Evolutionary conservation across 148 eudicot species (phyloP), one percentile per base, ranked within the genome.

Genomic region (Spergularia marina): DNA sequence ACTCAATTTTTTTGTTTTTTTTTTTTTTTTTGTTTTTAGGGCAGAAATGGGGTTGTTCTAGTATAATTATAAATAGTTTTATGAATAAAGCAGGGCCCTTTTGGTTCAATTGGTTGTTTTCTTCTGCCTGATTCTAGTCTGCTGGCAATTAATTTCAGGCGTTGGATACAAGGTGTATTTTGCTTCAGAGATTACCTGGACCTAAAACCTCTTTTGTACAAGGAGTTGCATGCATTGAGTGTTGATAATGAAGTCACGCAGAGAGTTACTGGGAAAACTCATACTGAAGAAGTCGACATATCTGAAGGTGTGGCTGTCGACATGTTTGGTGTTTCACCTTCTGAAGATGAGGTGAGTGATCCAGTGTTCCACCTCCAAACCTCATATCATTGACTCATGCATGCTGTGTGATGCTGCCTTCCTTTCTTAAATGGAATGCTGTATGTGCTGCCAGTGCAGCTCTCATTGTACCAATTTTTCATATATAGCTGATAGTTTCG

Each of bases 151-250:
- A 65, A 75, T 81, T 77, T 59, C 82, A 95, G 98, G 89, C 94
- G 98, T 61, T 94, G 98, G 97, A 84, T 95, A 78, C 98, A 95
- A 89, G 96, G 97, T 67, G 97, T 87, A 7, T 95, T 95, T 74
- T 70, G 74, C 52, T 63, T 77, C 7, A 6, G 64, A 44, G 47
- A 56, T 68, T 74, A 44, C 61, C 63, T 68, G 65, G n/a, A 58
- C 30, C 44, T 68, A 77, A 77, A 68, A 74, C 53, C 74, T 73
- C 68, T 61, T 64, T 39, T 44, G 40, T 74, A 68, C 40, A 63
- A 55, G 15, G 55, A 36, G 13, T 44, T 44, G 52, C 60, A 64
- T 59, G 40, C 47, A 36, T 54, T 62, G 80, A 72, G 36, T 74
- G 36, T n/a, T 47, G 79, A 78, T 9, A 59, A 54, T 65, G 76